These are phyloP conservation scores for Ceratocystis diversiconidia DNA, from an alignment of 2,329 filamentous ascomycete species.

Conservation along the genomic window DNA sequence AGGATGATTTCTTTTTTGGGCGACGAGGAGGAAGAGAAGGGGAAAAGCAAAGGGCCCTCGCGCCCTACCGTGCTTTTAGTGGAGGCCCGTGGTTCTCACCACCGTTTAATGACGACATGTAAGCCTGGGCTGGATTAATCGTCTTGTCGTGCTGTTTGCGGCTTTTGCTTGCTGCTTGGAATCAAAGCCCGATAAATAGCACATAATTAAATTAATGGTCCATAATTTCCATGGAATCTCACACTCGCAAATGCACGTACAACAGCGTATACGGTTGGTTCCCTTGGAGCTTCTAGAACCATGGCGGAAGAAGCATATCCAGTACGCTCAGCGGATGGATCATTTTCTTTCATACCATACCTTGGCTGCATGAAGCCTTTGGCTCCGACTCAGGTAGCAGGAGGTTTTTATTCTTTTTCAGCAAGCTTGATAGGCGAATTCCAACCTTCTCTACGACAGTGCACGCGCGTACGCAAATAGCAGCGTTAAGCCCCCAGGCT, in stretches of 20 bases:
- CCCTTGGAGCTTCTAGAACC: not conserved
- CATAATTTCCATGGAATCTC: not conserved
- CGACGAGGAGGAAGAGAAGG: not conserved
- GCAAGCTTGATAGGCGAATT: no score
- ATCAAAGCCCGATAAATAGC: not conserved
- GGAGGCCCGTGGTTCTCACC: not conserved
- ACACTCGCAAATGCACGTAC: not conserved
- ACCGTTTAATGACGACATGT: constrained; percentile 3
- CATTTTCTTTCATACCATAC: not conserved
- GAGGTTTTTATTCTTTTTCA: no score
- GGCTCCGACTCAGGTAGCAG: no score
- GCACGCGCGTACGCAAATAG: no score
- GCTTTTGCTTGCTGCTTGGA: not conserved
- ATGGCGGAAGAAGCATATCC: not conserved
- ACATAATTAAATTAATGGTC: not conserved
- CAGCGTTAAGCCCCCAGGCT: not conserved
- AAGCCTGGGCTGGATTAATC: not conserved
- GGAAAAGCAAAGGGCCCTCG: not conserved
- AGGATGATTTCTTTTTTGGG: not conserved
- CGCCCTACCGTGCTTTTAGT: not conserved
- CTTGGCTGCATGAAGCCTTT: not conserved
- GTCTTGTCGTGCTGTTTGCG: not conserved
- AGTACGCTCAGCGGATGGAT: not conserved
- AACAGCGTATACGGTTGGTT: not conserved
- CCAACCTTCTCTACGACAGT: no score